Evolutionary conservation across 495 filamentous ascomycete species (phyloP), one percentile per base, ranked within the genome.

Genomic region (Hypomontagnella monticulosa): DNA sequence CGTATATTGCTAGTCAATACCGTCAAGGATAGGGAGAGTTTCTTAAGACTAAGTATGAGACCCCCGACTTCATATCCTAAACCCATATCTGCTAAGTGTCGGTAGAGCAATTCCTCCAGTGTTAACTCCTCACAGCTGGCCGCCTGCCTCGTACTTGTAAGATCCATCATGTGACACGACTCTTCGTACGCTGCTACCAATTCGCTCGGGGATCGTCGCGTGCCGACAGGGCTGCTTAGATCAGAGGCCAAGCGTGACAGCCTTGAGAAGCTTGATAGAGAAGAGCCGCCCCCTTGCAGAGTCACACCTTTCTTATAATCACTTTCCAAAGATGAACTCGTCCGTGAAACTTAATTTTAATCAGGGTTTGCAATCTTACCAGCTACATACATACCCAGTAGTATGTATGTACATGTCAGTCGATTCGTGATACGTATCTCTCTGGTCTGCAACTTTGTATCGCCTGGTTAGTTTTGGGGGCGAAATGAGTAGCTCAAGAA

Each of bases 91-190:
- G 43, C 18, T 49, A 36, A 60, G 23, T 4, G 11, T 55, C 62
- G 54, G 27, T 33, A 40, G 44, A 42, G n/a, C n/a, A 40, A 19
- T 34, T 23, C 43, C 46, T 27, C 49, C 20, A 7, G 14, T 42
- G 11, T 36, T 30, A 27, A 34, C 30, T 9, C 16, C 42, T 30
- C 49, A 43, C 41, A 30, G 23, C 23, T 34, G 20, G 43, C 18
- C 18, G 51, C 19, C 37, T 12, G 30, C 37, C 12, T 30, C n/a
- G 43, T 12, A 30, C 44, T 19, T 16, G 52, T 67, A 40, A 57
- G 33, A 61, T 14, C 36, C 47, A 18, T 52, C 52, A 44, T 50
- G 64, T 57, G 37, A 49, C 58, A 54, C 48, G n/a, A 42, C 15
- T 37, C 12, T 50, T 23, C 33, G 16, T 33, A 27, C 6, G 20